Evolutionary conservation across 495 filamentous ascomycete species (phyloP), one percentile per base, ranked within the genome.

Genomic region (Cudoniella acicularis): DNA sequence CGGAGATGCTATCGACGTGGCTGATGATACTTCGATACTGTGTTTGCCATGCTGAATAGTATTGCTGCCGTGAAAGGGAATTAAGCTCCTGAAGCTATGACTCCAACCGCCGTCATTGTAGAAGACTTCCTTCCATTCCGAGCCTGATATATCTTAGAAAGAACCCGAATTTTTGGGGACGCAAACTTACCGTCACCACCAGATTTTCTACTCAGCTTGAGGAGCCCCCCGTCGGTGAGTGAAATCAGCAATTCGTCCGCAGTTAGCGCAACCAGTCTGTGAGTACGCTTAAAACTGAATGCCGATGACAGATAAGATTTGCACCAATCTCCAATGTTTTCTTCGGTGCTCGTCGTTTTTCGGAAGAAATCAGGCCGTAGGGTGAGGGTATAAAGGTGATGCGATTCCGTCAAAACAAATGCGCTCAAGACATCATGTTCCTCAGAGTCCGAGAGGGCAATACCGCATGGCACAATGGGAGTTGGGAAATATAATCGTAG

Each of bases 341-440:
- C 81, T 58, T 96, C 89, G 41, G 84, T 85, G 18, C 85, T 84
- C 1, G 77, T 74, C 45, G 76, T 69, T 63, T 83, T 82, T 41
- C 84, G 78, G 70, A 96, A 95, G 68, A 89, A 91, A 46, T 95
- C 89, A 20, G 87, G 86, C 52, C 85, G 87, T 22, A 98, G 70
- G 10, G 79, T 86, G 59, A 98, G 73, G 13, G 90, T 91, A 71
- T 91, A 88, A 1, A 98, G 79, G 56, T 91, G 83, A 62, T 88
- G 88, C 0, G 77, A 79, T 42, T 82, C 81, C 56, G 95, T 96
- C 63, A 98, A 73, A 50, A 87, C 88, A 73, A 88, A 96, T 22
- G 92, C 81, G 61, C 79, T 87, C 60, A 97, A 73, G 57, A 85
- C 79, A 77, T 96, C 91, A 58, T 87, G 84, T 23, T 88, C 87